Evolutionary conservation across 202 grass and related monocot species (phyloP).

Genomic region (Zizania palustris): DNA sequence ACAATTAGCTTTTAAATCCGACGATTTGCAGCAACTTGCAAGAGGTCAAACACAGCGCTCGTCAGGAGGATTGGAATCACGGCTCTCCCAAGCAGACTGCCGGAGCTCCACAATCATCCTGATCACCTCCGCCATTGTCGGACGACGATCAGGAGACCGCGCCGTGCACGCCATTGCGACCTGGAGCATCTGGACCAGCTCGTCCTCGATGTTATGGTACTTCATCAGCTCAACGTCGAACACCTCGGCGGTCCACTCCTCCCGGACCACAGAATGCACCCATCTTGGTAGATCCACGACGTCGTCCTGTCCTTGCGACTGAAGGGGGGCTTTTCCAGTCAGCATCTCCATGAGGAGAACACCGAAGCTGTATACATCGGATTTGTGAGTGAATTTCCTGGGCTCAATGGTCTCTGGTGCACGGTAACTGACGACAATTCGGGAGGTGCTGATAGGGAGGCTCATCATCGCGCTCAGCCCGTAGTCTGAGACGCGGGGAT

Average conservation of each 20-base stretch:
- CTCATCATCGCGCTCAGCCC: conserved; percentile 70
- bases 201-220: conserved; percentile 74
- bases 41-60: conserved; percentile 9
- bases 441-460: conserved; percentile 63
- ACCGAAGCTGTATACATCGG: conserved; percentile 93
- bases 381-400: conserved; percentile 80
- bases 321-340: conserved; percentile 84
- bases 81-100: conserved; percentile 50
- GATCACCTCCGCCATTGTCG: conserved; percentile 70
- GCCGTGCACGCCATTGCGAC: conserved; percentile 79
- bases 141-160: conserved; percentile 62
- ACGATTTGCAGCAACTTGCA: conserved; percentile 2
- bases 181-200: conserved; percentile 94
- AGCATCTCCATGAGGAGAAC: conserved; percentile 96
- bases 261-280: conserved; percentile 89
- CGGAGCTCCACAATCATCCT: conserved; percentile 76
- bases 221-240: conserved; percentile 79
- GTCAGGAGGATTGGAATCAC: conserved; percentile 35
- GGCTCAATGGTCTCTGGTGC: conserved; percentile 85
- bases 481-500: conserved; percentile 75
- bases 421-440: conserved; percentile 59
- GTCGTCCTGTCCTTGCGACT: conserved; percentile 83
- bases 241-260: conserved; percentile 98
- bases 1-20: neutral
- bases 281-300: conserved; percentile 76